Evolutionary conservation across 1,139 yeast genomes (phyloP).

Genomic region (Saccharomyces uvarum): DNA sequence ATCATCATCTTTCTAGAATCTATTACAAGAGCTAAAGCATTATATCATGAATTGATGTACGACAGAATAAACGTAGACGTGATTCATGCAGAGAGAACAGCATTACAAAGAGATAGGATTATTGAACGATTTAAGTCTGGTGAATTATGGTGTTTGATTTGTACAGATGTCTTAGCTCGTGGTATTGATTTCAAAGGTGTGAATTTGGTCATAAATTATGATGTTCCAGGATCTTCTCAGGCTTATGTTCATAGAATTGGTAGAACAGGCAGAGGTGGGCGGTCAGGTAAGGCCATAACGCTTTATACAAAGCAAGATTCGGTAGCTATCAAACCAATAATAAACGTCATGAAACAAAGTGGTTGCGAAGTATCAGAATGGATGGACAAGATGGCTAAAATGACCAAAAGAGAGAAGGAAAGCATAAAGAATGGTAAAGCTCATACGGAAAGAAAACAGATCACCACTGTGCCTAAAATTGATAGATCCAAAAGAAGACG

Average conservation of each 20-base stretch:
- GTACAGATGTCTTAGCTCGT: conserved; percentile 92
- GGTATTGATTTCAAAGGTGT: conserved; percentile 98
- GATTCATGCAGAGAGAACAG: conserved; percentile 91
- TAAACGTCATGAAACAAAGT: conserved; percentile 91
- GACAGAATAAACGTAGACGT: conserved; percentile 91
- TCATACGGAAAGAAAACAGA: conserved; percentile 46
- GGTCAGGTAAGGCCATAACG: conserved; percentile 78
- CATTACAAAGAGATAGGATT: conserved; percentile 76
- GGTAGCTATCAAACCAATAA: conserved; percentile 66
- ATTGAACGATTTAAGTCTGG: conserved; percentile 82
- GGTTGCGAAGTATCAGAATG: conserved; percentile 70
- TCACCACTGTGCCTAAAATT: conserved; percentile 78
- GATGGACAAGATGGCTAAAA: conserved; percentile 73
- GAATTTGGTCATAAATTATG: conserved; percentile 88
- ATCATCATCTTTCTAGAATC: conserved; percentile 87
- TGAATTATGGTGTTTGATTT: conserved; percentile 90
- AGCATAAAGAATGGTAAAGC: conserved; percentile 48
- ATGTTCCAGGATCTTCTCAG: conserved; percentile 90
- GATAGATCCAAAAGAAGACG: conserved; percentile 58
- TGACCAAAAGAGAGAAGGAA: conserved; percentile 60
- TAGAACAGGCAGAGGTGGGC: conserved; percentile 96
- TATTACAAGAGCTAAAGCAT: conserved; percentile 87
- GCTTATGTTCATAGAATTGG: conserved; percentile 97
- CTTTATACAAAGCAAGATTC: conserved; percentile 88
- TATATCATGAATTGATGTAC: conserved; percentile 83